These are phyloP conservation scores for Microstroma glucosiphilum DNA, from an alignment of 1,284 basidiomycete genomes.

Conservation along the genomic window DNA sequence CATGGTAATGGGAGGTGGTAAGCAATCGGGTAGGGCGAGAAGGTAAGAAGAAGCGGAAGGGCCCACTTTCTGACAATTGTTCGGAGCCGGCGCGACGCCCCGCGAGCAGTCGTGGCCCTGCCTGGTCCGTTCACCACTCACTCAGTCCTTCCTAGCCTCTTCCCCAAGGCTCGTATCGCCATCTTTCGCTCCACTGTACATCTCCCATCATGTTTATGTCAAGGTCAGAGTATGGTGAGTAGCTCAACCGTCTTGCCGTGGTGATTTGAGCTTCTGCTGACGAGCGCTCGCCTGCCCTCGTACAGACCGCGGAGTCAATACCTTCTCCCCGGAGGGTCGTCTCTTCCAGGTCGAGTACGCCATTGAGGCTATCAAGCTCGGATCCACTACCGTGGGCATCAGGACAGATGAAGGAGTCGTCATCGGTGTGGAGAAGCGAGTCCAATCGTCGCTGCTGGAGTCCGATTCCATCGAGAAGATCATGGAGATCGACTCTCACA, in stretches of 20 bases:
- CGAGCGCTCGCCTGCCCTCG: conserved; percentile 2
- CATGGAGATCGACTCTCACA: conserved; percentile 96
- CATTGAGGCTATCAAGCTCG: conserved; percentile 61
- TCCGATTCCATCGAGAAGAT: conserved; percentile 97
- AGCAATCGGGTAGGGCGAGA: no score
- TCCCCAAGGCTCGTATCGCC: no score
- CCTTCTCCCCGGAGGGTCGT: conserved; percentile 95
- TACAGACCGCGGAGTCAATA: conserved; percentile 91
- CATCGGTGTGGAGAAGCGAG: conserved; percentile 95
- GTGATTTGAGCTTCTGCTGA: neutral
- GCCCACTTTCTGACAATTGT: no score
- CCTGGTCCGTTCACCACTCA: no score
- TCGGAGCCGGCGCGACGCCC: no score
- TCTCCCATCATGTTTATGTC: conserved; percentile 12
- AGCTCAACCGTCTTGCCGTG: neutral
- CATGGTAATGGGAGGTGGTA: no score
- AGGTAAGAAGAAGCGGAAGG: no score
- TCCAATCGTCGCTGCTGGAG: conserved; percentile 92
- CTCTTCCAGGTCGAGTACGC: conserved; percentile 97
- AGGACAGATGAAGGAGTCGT: conserved; percentile 72
- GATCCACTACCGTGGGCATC: conserved; percentile 88
- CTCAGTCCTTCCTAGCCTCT: no score
- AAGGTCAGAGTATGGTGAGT: conserved; percentile 18
- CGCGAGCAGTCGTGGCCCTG: no score
- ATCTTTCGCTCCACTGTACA: neutral